Evolutionary conservation across 805 yeast genomes (phyloP).

Genomic region (Cyberlindnera euphorbiiphila): DNA sequence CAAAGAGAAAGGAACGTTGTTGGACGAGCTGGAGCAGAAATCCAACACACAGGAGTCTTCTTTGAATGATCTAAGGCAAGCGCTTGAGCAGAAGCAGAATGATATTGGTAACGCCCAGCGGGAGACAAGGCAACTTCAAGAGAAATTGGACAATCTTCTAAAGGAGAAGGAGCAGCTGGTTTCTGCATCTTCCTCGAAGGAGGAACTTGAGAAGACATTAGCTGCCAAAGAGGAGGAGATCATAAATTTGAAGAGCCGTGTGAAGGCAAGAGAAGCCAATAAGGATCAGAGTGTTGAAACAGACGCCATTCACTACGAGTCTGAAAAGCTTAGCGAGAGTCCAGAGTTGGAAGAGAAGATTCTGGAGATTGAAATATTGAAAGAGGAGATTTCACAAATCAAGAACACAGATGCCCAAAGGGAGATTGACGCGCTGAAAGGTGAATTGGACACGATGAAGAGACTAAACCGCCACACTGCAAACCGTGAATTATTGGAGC

Average conservation of each 20-base stretch:
- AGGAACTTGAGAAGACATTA: slow-evolving; percentile 1
- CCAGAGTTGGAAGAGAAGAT: slow-evolving; percentile 23
- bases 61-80: background rate
- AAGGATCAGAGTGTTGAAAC: slow-evolving; percentile 3
- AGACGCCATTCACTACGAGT: background rate
- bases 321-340: slow-evolving; percentile 13
- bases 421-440: slow-evolving; percentile 9
- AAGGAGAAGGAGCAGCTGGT: slow-evolving; percentile 16
- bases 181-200: background rate
- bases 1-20: slow-evolving; percentile 6
- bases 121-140: slow-evolving; percentile 15
- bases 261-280: slow-evolving; percentile 3
- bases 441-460: slow-evolving; percentile 9
- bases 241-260: background rate
- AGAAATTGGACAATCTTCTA: slow-evolving; percentile 28
- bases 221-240: slow-evolving; percentile 8
- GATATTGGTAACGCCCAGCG: background rate
- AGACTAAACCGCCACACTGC: slow-evolving; percentile 16
- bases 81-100: slow-evolving; percentile 2
- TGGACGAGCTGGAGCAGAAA: slow-evolving; percentile 5
- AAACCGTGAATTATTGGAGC: slow-evolving; percentile 26
- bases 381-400: slow-evolving; percentile 20
- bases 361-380: slow-evolving; percentile 24
- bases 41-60: background rate
- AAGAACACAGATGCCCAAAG: slow-evolving; percentile 12